phyloP scores from a whole-genome alignment of 2,329 filamentous ascomycete genomes.

The Diplodia mutila region DNA sequence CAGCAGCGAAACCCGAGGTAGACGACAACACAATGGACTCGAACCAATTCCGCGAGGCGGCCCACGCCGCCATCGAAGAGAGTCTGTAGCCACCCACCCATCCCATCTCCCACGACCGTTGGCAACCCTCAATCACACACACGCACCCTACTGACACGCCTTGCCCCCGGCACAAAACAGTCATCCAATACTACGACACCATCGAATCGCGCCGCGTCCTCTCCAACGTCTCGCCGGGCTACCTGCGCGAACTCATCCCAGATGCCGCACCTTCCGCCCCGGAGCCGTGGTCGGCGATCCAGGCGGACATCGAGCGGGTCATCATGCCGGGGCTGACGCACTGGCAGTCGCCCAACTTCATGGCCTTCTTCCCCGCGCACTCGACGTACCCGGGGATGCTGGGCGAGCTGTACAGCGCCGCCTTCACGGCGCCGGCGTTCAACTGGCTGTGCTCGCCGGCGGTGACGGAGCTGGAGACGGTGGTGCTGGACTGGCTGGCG shows the following conservation, averaged over 20 bases:
- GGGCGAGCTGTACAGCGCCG: slow-evolving; percentile 88
- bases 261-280: slow-evolving; percentile 64
- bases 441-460: slow-evolving; percentile 96
- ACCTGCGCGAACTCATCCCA: slow-evolving; percentile 80
- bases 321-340: slow-evolving; percentile 93
- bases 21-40: slow-evolving; percentile 67
- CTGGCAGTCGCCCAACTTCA: slow-evolving; percentile 93
- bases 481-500: slow-evolving; percentile 90
- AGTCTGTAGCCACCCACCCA: slow-evolving; percentile 56
- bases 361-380: slow-evolving; percentile 90
- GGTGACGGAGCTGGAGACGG: slow-evolving; percentile 89
- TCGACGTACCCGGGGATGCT: slow-evolving; percentile 83
- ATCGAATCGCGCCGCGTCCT: slow-evolving; percentile 72
- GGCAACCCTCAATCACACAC: neutral
- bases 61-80: slow-evolving; percentile 78
- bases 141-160: neutral
- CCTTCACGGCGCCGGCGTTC: slow-evolving; percentile 89
- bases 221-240: slow-evolving; percentile 80
- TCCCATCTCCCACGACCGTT: neutral
- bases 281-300: slow-evolving; percentile 78
- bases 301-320: slow-evolving; percentile 78
- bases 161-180: slow-evolving; percentile 48
- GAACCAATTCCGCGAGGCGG: slow-evolving; percentile 75
- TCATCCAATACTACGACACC: slow-evolving; percentile 81
- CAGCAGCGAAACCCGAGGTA: neutral